phyloP scores from a whole-genome alignment of 1,284 basidiomycete species.

The Coniferiporia sulphurascens region DNA sequence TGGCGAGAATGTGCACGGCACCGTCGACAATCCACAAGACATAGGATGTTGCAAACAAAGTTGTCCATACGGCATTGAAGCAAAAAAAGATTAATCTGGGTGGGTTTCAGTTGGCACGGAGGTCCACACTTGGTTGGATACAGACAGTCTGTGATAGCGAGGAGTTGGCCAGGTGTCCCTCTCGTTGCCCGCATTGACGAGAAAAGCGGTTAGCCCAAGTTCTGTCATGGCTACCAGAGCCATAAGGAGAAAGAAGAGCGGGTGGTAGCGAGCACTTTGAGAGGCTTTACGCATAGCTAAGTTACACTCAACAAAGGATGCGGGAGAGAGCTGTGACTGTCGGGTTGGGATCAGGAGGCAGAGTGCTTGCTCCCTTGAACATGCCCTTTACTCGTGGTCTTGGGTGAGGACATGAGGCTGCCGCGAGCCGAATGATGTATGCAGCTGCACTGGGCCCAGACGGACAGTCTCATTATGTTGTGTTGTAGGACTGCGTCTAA shows the following conservation, averaged over 20 bases:
- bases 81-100: slow-evolving; percentile 51
- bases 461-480: neutral
- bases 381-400: slow-evolving; percentile 5
- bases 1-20: slow-evolving; percentile 59
- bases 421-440: neutral
- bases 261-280: slow-evolving; percentile 45
- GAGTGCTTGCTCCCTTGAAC: too few species aligned
- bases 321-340: neutral
- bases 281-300: slow-evolving; percentile 16
- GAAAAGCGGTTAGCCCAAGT: slow-evolving; percentile 63
- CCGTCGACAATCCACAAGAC: slow-evolving; percentile 65
- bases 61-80: slow-evolving; percentile 70
- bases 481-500: neutral
- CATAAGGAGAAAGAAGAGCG: slow-evolving; percentile 65
- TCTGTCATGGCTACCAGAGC: slow-evolving; percentile 62
- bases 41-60: slow-evolving; percentile 61
- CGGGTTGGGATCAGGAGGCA: neutral
- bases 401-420: slow-evolving; percentile 15
- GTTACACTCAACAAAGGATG: neutral
- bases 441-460: neutral
- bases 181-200: slow-evolving; percentile 62
- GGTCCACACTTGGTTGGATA: slow-evolving; percentile 18
- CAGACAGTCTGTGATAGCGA: slow-evolving; percentile 63
- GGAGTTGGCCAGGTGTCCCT: slow-evolving; percentile 52
- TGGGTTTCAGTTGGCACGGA: slow-evolving; percentile 4